A percentile compares a stretch with the other conserved stretches of the same genome.
These are phyloP conservation scores for Cryptococcus sp. DNA, from an alignment of 1,284 basidiomycete genomes.

Conservation along the genomic window DNA sequence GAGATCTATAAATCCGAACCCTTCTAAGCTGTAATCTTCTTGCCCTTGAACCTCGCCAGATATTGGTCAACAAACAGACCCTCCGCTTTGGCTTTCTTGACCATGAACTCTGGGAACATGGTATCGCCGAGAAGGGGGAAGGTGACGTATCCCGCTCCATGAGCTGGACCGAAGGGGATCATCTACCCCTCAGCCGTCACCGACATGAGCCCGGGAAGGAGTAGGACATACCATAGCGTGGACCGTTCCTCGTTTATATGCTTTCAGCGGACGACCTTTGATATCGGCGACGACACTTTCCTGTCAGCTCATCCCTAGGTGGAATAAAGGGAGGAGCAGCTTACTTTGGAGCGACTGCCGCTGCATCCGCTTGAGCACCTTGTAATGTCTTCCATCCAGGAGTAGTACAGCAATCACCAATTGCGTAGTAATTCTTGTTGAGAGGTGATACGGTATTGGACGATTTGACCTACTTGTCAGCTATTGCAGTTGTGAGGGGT, in stretches of 20 bases:
- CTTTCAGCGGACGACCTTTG: constrained; percentile 25
- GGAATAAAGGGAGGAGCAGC: background rate
- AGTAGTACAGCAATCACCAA: constrained; percentile 38
- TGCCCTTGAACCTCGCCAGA: constrained; percentile 26
- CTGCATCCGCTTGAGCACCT: constrained; percentile 34
- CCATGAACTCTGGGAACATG: constrained; percentile 21
- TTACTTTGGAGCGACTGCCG: constrained; percentile 29
- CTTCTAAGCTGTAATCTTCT: constrained; percentile 17
- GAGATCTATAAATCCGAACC: no score
- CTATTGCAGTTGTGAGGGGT: background rate
- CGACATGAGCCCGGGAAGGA: no score
- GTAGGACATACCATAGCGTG: constrained; percentile 19
- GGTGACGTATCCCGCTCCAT: constrained; percentile 26
- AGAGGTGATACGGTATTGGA: constrained; percentile 12
- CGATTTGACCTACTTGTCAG: background rate
- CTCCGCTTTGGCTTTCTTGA: constrained; percentile 25
- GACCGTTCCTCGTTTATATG: constrained; percentile 16
- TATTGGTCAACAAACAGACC: constrained; percentile 31
- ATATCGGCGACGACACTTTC: constrained; percentile 27
- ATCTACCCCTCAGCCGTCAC: constrained; percentile 13
- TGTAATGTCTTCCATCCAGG: constrained; percentile 39
- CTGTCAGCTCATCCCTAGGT: background rate
- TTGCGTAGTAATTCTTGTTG: constrained; percentile 38
- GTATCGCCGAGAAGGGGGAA: constrained; percentile 27
- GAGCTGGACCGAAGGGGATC: constrained; percentile 29